These are phyloP conservation scores for Metschnikowia dekortorum DNA, from an alignment of 805 yeast genomes.

Conservation along the genomic window DNA sequence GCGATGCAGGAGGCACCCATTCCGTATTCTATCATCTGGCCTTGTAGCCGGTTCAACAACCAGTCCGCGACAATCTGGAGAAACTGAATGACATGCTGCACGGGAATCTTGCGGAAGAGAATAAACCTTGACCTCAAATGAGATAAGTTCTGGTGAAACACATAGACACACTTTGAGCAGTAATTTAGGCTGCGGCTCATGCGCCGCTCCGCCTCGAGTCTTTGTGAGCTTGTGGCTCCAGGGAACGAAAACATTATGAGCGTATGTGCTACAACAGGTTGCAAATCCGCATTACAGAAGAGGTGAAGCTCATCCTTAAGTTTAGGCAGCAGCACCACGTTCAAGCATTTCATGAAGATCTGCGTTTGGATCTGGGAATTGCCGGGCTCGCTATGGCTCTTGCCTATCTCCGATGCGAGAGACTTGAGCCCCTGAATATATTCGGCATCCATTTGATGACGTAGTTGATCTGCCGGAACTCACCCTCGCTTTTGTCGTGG, in stretches of 20 bases:
- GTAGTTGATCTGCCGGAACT: not conserved
- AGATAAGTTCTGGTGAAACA: conserved; percentile 52
- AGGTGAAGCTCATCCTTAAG: conserved; percentile 33
- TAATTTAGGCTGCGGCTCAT: conserved; percentile 37
- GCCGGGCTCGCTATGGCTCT: conserved; percentile 25
- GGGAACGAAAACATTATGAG: conserved; percentile 60
- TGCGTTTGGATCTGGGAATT: conserved; percentile 25
- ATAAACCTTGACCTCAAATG: conserved; percentile 50
- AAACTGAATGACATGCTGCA: conserved; percentile 27
- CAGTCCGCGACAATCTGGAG: conserved; percentile 32
- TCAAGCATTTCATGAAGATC: conserved; percentile 23
- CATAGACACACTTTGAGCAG: conserved; percentile 52
- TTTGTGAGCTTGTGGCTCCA: conserved; percentile 28
- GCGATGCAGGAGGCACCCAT: conserved; percentile 3
- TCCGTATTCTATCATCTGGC: conserved; percentile 5
- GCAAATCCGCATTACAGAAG: conserved; percentile 51
- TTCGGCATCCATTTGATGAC: conserved; percentile 1
- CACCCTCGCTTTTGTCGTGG: not conserved
- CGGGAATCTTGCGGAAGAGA: conserved; percentile 41
- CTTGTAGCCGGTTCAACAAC: conserved; percentile 23
- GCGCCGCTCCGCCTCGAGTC: conserved; percentile 33
- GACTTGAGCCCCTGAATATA: not conserved
- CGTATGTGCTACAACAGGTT: conserved; percentile 49
- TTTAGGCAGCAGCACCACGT: conserved; percentile 14
- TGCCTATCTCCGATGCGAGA: conserved; percentile 21